Base-by-base conservation (phyloP, 805 yeast species). In the Teunomyces atbi region DNA sequence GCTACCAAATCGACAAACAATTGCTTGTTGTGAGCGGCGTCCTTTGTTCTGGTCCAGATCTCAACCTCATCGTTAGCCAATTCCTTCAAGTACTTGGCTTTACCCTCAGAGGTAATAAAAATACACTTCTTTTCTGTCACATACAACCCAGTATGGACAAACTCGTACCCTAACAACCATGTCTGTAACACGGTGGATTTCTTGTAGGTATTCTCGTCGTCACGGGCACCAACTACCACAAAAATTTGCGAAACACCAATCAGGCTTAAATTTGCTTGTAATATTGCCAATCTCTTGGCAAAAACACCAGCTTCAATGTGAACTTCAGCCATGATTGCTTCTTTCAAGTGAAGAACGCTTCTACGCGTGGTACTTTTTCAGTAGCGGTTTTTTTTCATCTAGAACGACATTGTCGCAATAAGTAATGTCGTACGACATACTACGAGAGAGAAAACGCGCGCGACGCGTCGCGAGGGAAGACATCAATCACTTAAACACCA, bases 161-260 rank as follows among this genome's bases (percentile, higher is more conserved):
- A 92, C 63, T 94, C 98, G 63, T 91, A 92, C 3, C 97, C 96
- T 41, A 92, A 69, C 45, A 92, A 71, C 98, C 98, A 92, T 44
- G 83, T 86, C 63, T 91, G 97, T 40, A 91, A 67, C 38, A 86
- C 84, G 1, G 96, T 83, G 10, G 96, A 84, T 66, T 89, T 89
- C 61, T 86, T 89, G 66, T 89, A 90, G 41, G 96, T 95, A 62
- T 89, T 86, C 53, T 86, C 92, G 49, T 87, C 94, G 61, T 89
- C 90, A 37, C 88, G 74, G 6, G 96, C 86, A 10, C 97, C 98
- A 40, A 86, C 84, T 11, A 88, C 81, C 39, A 88, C 79, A 49
- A 89, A 56, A 16, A 68, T 53, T 37, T 67, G 62, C 6, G 63
- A 47, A 38, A 60, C 54, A 39, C 55, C 50, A 5, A 55, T 60